Evolutionary conservation across 371 early-diverging fungal genomes (phyloP).

Genomic region (Lichtheimia hyalospora): DNA sequence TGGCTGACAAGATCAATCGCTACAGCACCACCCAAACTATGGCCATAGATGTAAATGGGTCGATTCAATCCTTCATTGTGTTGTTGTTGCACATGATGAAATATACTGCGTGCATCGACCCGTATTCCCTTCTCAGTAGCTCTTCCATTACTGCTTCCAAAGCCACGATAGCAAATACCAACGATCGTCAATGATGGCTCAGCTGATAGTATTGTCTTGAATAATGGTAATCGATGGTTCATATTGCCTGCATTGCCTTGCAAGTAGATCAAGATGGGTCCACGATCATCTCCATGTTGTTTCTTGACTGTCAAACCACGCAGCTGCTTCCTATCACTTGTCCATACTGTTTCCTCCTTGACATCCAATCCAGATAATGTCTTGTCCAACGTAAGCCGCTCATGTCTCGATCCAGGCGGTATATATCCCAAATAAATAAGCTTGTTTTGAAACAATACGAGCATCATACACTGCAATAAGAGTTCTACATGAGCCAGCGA

Average conservation of each 20-base stretch:
- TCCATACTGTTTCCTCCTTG: slow-evolving; percentile 14
- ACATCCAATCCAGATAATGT: slow-evolving; percentile 6
- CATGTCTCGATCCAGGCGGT: slow-evolving; percentile 38
- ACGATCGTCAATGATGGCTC: slow-evolving; percentile 23
- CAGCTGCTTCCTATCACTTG: slow-evolving; percentile 20
- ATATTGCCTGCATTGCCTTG: slow-evolving; percentile 49
- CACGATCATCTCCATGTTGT: slow-evolving; percentile 1
- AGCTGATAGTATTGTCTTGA: slow-evolving; percentile 17
- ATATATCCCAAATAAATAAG: slow-evolving; percentile 45
- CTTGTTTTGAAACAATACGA: slow-evolving; percentile 43
- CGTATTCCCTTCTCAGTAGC: slow-evolving; percentile 34
- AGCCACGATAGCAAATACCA: slow-evolving; percentile 43
- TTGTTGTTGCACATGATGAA: slow-evolving; percentile 12
- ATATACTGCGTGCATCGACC: slow-evolving; percentile 30
- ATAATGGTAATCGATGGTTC: slow-evolving; percentile 35
- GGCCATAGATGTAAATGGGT: slow-evolving; percentile 36
- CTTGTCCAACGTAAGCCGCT: slow-evolving; percentile 8
- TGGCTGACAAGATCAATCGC: slow-evolving; percentile 18
- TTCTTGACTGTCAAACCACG: slow-evolving; percentile 24
- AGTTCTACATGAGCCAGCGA: no score
- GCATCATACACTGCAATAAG: slow-evolving; percentile 29
- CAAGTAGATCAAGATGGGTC: slow-evolving; percentile 11
- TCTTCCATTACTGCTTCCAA: slow-evolving; percentile 33
- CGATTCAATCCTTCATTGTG: slow-evolving; percentile 9
- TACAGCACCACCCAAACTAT: slow-evolving; percentile 43